Base-by-base conservation (phyloP, 2,329 filamentous ascomycete genomes). In the Diaporthe longicolla region DNA sequence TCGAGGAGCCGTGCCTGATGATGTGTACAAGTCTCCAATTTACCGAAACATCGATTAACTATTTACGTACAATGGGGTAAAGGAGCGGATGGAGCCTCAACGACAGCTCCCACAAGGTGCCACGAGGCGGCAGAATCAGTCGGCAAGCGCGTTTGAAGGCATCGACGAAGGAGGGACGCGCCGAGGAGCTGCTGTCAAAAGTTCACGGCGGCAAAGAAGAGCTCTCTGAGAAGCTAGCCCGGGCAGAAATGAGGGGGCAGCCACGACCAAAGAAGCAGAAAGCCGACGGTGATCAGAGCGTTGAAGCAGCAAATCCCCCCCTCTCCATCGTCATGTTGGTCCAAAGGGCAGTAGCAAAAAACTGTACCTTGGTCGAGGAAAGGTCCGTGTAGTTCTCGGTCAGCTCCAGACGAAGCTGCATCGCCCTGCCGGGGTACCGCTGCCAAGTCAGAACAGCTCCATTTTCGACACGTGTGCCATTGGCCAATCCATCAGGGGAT, bases 1-100 rank as follows among this genome's bases (percentile, higher is more conserved):
- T 68, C 24, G 69, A 52, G 55, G 32, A 48, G 57, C 54, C 8
- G 48, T 59, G 57, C 54, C 59, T 61, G 70, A 35, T 59, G 59
- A 54, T 43, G 59, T 71, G 50, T 63, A 40, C 57, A 54, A 71
- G 70, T 54, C 55, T 63, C 70, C 70, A 63, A 68, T 61, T 63
- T 54, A 71, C 26, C 57, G 45, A 71, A 71, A 71, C 57, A 21
- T 55, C 58, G 57, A 61, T 32, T 58, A 15, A 32, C 66, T 63
- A 63, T 54, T 61, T 61, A 71, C 69, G 57, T 63, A 71, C 70
- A 26, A 48, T 63, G 70, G 58, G 52, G n/a, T 55, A 68, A 72
- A 15, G 40, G 61, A 72, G 48, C 59, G 59, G 71, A 43, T 57
- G 26, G 61, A 32, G 54, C 57, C 52, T 55, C 45, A 24, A 32